Percentiles rank a stretch among this genome's conserved stretches.
Evolutionary conservation across 768 basidiomycete genomes (phyloP).

Genomic region (Boletus reticuloceps): DNA sequence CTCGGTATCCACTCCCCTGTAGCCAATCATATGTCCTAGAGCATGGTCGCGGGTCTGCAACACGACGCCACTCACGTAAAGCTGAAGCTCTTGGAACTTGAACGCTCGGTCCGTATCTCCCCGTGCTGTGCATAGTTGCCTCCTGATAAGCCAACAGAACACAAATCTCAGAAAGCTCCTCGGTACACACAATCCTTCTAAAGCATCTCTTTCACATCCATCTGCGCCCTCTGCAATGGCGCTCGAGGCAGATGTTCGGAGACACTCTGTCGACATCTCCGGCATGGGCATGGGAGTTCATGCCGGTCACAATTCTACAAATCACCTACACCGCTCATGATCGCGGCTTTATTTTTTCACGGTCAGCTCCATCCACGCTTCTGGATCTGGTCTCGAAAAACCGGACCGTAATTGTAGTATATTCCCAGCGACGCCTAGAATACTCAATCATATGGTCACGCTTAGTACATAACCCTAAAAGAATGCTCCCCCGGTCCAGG

Average conservation of each 20-base stretch:
- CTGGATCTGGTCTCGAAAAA: not conserved
- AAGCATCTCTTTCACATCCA: slow-evolving; percentile 18
- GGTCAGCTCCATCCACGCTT: not conserved
- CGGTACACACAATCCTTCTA: slow-evolving; percentile 22
- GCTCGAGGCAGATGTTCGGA: slow-evolving; percentile 33
- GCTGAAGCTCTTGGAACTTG: slow-evolving; percentile 64
- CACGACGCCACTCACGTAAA: slow-evolving; percentile 59
- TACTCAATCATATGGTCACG: slow-evolving; percentile 1
- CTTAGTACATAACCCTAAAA: slow-evolving; percentile 6
- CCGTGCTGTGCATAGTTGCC: not conserved
- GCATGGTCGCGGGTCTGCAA: slow-evolving; percentile 71
- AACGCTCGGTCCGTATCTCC: slow-evolving; percentile 50
- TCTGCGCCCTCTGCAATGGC: slow-evolving; percentile 26
- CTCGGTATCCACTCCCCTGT: not conserved
- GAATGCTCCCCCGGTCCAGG: not conserved
- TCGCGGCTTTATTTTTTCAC: no score
- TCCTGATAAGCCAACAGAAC: slow-evolving; percentile 17
- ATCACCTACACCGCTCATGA: slow-evolving; percentile 10
- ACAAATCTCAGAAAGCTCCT: slow-evolving; percentile 33
- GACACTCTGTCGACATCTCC: slow-evolving; percentile 32
- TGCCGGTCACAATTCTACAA: slow-evolving; percentile 1
- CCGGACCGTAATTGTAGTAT: slow-evolving; percentile 20
- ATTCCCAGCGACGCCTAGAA: slow-evolving; percentile 1
- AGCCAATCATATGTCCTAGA: slow-evolving; percentile 37
- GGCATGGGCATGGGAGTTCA: slow-evolving; percentile 32